These are phyloP conservation scores for Alloteropsis semialata DNA, from an alignment of 176 grass and related monocot genomes.

Conservation along the genomic window DNA sequence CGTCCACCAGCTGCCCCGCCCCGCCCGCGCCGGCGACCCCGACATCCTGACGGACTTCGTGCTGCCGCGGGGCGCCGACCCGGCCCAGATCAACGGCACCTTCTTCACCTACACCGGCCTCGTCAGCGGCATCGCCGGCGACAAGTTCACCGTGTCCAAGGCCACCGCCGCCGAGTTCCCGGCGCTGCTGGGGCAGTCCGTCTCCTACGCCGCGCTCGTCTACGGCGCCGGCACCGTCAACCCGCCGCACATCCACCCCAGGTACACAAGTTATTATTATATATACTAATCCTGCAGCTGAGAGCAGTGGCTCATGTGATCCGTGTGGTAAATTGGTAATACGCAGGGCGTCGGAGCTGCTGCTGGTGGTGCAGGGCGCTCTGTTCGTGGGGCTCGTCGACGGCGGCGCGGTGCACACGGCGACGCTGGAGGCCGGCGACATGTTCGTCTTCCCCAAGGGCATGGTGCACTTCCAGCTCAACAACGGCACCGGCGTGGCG, in stretches of 20 bases:
- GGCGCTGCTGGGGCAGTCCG: conserved; percentile 41
- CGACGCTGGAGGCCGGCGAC: conserved; percentile 34
- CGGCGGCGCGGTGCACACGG: conserved; percentile 27
- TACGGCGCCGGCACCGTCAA: conserved; percentile 30
- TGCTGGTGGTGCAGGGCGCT: conserved; percentile 12
- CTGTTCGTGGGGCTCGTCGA: conserved; percentile 31
- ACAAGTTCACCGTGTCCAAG: conserved; percentile 31
- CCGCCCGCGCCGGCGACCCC: conserved; percentile 7
- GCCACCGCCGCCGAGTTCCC: conserved; percentile 39
- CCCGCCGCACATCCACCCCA: conserved; percentile 46
- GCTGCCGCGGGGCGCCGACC: not conserved
- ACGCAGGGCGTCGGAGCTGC: conserved; percentile 34
- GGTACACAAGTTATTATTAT: not conserved
- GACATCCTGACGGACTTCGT: conserved; percentile 44
- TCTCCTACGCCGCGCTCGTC: conserved; percentile 30
- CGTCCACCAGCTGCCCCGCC: not conserved
- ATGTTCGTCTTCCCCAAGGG: conserved; percentile 52
- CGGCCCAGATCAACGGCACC: not conserved
- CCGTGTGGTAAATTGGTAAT: too few species aligned
- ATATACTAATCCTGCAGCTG: not conserved
- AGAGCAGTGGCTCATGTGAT: too few species aligned
- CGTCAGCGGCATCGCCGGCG: not conserved
- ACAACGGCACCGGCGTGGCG: not conserved
- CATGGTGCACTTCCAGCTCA: conserved; percentile 48
- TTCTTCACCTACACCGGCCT: conserved; percentile 36